Base-by-base conservation (phyloP, 2,329 filamentous ascomycete species). In the Trichocomaceae sp. region DNA sequence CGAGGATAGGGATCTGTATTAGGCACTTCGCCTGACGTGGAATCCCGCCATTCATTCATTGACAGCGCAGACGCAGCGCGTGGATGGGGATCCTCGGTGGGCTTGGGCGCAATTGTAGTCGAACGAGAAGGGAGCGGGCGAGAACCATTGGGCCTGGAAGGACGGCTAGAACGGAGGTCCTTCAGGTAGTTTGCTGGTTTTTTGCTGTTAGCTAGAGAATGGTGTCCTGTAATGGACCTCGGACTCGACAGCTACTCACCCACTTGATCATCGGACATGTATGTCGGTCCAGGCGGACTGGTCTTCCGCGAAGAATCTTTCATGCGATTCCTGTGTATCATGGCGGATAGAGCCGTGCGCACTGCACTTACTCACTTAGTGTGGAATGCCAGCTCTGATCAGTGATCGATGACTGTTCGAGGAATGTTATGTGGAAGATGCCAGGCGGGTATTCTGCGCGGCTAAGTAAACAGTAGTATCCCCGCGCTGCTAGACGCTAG, bases 101-200 rank as follows among this genome's bases (percentile, higher is more conserved):
- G 35, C 50, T 62, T 59, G 23, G 61, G 54, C 26, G 52, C 41
- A 31, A 31, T 19, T 19, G 33, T 22, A 23, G 35, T 54, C 10
- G 51, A 23, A 10, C 44, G 51, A n/a, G 56, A 55, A 10, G 82
- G 83, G 46, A 79, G 73, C 44, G 83, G 83, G 54, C 83, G 73
- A 46, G 83, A 83, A 56, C 83, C 83, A 50, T 75, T 80, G 5
- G 83, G 83, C 58, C 83, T 77, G 6, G 76, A 69, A 52, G 78
- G 77, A 54, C 79, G 77, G 64, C 80, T 82, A 55, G 73, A 75
- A 61, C 83, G 79, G 23, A 85, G 76, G 58, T 83, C 80, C 59
- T 79, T 77, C 47, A 85, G 73, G 66, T 84, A 85, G 55, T 70
- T 77, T 56, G 79, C 82, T 85, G 66, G n/a, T n/a, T n/a, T n/a